Conservation (phyloP, 306 rosid genomes). For the Aeschynomene evenia region DNA sequence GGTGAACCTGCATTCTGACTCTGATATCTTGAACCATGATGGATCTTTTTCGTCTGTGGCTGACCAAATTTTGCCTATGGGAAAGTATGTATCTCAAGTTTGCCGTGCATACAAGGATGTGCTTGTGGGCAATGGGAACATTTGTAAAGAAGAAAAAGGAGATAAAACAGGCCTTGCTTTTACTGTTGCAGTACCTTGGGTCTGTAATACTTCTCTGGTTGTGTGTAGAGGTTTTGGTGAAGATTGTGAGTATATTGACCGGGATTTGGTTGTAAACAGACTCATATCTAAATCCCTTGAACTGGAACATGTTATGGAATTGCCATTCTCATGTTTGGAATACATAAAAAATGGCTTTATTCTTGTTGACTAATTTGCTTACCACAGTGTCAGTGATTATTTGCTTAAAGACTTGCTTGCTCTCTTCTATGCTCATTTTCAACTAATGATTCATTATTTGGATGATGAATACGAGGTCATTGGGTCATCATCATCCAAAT, state of each 20-base stretch:
- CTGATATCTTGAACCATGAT: slow-evolving; percentile 46
- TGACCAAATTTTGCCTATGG: slow-evolving; percentile 63
- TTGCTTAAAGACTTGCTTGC: not conserved
- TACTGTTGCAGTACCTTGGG: slow-evolving; percentile 87
- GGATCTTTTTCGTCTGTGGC: slow-evolving; percentile 54
- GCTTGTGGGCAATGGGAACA: slow-evolving; percentile 46
- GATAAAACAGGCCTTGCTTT: slow-evolving; percentile 68
- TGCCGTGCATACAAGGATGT: slow-evolving; percentile 70
- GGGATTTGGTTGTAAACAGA: slow-evolving; percentile 42
- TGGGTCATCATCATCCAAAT: too few species aligned
- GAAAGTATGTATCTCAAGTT: slow-evolving; percentile 60
- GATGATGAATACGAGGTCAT: too few species aligned
- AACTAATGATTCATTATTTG: too few species aligned
- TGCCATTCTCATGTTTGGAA: slow-evolving; percentile 75
- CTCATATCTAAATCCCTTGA: slow-evolving; percentile 70
- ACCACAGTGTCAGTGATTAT: not conserved
- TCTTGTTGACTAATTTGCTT: slow-evolving; percentile 48
- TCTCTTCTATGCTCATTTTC: not conserved
- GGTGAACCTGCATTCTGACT: slow-evolving; percentile 93
- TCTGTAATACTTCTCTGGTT: slow-evolving; percentile 78
- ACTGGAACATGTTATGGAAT: slow-evolving; percentile 61
- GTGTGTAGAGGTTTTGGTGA: slow-evolving; percentile 67
- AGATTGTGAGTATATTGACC: slow-evolving; percentile 28
- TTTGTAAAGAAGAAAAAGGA: slow-evolving; percentile 23
- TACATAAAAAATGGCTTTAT: slow-evolving; percentile 70